Conservation (phyloP, 2,329 filamentous ascomycete species). For the Exserohilum rostratum region DNA sequence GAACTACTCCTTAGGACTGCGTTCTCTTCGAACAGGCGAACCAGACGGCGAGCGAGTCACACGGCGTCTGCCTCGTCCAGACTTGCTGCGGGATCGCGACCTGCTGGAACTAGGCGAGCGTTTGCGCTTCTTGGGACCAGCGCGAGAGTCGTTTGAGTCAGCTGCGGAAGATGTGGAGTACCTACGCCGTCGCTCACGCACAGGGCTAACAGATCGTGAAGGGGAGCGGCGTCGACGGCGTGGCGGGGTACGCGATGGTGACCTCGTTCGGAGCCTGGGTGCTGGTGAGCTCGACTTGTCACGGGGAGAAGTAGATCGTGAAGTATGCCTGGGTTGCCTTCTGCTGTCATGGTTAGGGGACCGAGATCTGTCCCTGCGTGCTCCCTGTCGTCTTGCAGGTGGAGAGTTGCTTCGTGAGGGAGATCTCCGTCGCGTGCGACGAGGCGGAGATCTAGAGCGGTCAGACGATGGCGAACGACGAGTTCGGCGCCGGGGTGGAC, state of each 20-base stretch:
- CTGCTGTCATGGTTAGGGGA: constrained; percentile 41
- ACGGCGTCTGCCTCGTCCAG: constrained; percentile 23
- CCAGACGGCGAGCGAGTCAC: constrained; percentile 26
- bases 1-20: constrained; percentile 19
- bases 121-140: constrained; percentile 59
- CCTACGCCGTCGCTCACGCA: constrained; percentile 51
- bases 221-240: constrained; percentile 47
- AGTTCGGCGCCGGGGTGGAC: constrained; percentile 34
- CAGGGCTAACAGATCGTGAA: constrained; percentile 49
- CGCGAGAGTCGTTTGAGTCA: constrained; percentile 51
- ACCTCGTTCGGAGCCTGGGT: constrained; percentile 51
- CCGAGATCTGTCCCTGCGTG: constrained; percentile 35
- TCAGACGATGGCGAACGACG: constrained; percentile 38
- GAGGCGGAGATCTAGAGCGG: constrained; percentile 39
- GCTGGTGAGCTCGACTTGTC: constrained; percentile 62
- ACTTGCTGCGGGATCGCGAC: constrained; percentile 34
- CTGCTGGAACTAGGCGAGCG: constrained; percentile 50
- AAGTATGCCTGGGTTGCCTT: constrained; percentile 47
- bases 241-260: constrained; percentile 38
- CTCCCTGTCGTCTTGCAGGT: constrained; percentile 22
- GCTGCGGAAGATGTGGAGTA: constrained; percentile 51
- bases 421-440: constrained; percentile 23
- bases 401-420: constrained; percentile 26
- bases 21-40: constrained; percentile 21
- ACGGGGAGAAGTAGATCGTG: constrained; percentile 57